Conservation (phyloP, 2,329 filamentous ascomycete species). For the Chaetomium olivaceum region DNA sequence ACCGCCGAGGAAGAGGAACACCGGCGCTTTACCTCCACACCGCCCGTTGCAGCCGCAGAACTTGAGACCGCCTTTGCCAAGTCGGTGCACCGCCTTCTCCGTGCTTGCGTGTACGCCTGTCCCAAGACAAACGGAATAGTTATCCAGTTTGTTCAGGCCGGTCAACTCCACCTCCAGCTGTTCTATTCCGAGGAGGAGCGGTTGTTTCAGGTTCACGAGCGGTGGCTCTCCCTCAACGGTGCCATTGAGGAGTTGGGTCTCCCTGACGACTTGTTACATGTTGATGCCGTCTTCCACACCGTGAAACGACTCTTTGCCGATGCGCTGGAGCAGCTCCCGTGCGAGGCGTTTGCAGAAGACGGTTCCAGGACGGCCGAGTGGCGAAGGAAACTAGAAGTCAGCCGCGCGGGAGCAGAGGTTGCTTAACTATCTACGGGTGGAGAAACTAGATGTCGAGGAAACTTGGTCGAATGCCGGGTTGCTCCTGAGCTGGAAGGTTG, state of each 20-base stretch:
- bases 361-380: neutral
- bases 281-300: constrained; percentile 17
- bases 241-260: constrained; percentile 21
- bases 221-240: constrained; percentile 17
- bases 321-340: constrained; percentile 23
- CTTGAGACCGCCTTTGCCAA: constrained; percentile 1
- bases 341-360: neutral
- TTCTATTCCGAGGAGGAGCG: constrained; percentile 10
- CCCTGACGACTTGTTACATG: constrained; percentile 5
- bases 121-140: constrained; percentile 13
- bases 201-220: constrained; percentile 20
- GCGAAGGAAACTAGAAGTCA: constrained; percentile 14
- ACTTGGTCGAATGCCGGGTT: neutral
- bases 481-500: neutral
- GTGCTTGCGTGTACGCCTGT: constrained; percentile 23
- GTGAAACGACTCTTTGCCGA: constrained; percentile 24
- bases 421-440: constrained; percentile 11
- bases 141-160: constrained; percentile 25
- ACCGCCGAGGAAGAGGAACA: constrained; percentile 30
- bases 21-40: constrained; percentile 8
- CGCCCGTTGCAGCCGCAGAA: neutral
- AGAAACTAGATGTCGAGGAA: neutral
- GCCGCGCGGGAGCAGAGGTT: constrained; percentile 20
- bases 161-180: constrained; percentile 21
- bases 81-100: constrained; percentile 18